These are phyloP conservation scores for Leptodermis oblonga DNA, from an alignment of 257 asterid species.

Conservation along the genomic window DNA sequence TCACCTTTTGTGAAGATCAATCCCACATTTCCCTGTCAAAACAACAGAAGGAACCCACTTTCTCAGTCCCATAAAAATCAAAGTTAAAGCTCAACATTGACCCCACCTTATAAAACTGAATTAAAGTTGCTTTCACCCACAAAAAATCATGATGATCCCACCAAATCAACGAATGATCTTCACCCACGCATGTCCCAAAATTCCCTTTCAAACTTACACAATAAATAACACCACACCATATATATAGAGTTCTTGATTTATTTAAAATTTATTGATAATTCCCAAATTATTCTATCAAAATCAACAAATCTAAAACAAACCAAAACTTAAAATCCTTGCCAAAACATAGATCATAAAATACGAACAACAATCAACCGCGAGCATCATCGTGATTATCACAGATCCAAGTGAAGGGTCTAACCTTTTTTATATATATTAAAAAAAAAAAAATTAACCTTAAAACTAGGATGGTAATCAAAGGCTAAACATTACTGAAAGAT, in stretches of 20 bases:
- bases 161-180: too few species aligned
- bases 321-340: background rate
- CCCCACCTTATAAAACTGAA: too few species aligned
- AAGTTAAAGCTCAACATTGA: background rate
- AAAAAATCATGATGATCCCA: too few species aligned
- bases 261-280: too few species aligned
- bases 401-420: too few species aligned
- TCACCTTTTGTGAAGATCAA: conserved; percentile 20
- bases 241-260: too few species aligned
- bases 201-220: too few species aligned
- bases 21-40: conserved; percentile 19
- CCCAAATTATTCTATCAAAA: too few species aligned
- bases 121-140: background rate
- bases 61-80: background rate
- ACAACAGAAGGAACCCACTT: background rate
- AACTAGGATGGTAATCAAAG: background rate
- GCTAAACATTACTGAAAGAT: background rate
- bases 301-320: background rate
- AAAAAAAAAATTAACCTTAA: too few species aligned
- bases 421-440: too few species aligned
- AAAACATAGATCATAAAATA: background rate
- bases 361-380: background rate
- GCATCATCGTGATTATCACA: background rate
- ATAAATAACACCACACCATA: too few species aligned
- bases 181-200: too few species aligned